A percentile compares a stretch with the other conserved stretches of the same genome.
Evolutionary conservation across 2,329 filamentous ascomycete species (phyloP).

Genomic region (Akanthomyces uredinophilus): DNA sequence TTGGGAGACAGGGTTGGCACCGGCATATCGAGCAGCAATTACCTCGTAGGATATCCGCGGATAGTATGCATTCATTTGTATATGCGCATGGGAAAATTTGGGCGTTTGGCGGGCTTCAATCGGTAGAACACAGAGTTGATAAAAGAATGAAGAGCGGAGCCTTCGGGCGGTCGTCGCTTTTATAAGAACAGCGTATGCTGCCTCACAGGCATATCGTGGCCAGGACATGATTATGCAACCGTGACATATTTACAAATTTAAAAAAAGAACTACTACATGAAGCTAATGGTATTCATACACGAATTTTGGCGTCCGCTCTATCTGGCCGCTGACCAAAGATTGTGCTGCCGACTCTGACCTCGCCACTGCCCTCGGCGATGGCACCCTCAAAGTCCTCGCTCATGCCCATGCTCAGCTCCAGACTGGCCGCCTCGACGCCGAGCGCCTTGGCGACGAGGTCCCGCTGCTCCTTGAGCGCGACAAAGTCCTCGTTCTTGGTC

Average conservation of each 20-base stretch:
- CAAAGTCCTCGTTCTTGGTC: slow-evolving; percentile 89
- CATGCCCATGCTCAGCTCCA: slow-evolving; percentile 99
- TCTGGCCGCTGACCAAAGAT: slow-evolving; percentile 83
- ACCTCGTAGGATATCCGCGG: background rate
- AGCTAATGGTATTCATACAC: slow-evolving; percentile 29
- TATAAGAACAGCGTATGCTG: background rate
- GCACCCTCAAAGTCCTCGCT: slow-evolving; percentile 93
- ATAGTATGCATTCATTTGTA: slow-evolving; percentile 4
- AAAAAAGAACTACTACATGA: background rate
- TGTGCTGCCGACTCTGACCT: slow-evolving; percentile 88
- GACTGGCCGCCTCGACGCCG: slow-evolving; percentile 38
- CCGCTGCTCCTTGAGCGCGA: slow-evolving; percentile 60
- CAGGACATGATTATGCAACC: background rate
- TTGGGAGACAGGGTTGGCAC: background rate
- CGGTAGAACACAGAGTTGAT: background rate
- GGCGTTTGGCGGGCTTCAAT: slow-evolving; percentile 8
- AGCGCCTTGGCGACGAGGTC: slow-evolving; percentile 60
- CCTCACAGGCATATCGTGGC: background rate
- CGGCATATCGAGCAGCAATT: background rate
- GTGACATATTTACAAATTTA: background rate
- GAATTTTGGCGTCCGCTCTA: slow-evolving; percentile 72
- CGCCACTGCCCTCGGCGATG: slow-evolving; percentile 73
- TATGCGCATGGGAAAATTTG: slow-evolving; percentile 1
- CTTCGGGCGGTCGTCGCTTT: background rate
- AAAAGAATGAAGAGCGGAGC: background rate